Conservation (phyloP, 305 asterid genomes). For the Nicotiana rustica region DNA sequence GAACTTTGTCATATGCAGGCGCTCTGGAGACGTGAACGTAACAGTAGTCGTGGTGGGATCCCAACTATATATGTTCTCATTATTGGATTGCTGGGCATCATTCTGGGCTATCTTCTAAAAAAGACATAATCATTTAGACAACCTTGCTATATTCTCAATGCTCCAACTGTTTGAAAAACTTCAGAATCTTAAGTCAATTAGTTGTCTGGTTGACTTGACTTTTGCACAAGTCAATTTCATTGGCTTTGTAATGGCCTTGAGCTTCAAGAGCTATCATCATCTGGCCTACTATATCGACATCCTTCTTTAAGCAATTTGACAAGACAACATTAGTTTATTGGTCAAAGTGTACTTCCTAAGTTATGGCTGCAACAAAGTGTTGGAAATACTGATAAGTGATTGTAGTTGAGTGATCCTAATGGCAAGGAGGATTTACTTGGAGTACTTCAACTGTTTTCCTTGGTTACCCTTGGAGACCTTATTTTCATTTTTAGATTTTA, state of each 20-base stretch:
- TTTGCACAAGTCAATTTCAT: constrained; percentile 52
- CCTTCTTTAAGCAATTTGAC: background rate
- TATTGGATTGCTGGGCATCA: constrained; percentile 64
- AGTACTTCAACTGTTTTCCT: background rate
- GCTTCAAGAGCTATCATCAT: constrained; percentile 51
- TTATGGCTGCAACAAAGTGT: background rate
- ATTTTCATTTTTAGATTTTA: background rate
- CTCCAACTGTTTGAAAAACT: constrained; percentile 46
- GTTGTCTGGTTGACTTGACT: constrained; percentile 53
- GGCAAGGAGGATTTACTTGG: constrained; percentile 5
- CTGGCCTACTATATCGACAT: background rate
- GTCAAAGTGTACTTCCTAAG: background rate
- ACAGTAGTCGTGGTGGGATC: constrained; percentile 57
- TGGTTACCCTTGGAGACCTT: background rate
- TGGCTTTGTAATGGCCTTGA: constrained; percentile 43
- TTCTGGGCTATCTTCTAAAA: constrained; percentile 71
- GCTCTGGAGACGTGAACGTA: constrained; percentile 56
- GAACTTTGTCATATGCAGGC: constrained; percentile 50
- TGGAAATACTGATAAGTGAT: background rate
- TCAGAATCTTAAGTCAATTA: constrained; percentile 55
- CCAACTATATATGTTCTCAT: constrained; percentile 65
- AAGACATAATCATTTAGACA: constrained; percentile 44
- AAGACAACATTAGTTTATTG: background rate
- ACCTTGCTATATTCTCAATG: constrained; percentile 11
- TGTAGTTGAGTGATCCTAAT: background rate